These are phyloP conservation scores for Pythium scleroteichum DNA, from an alignment of 352 stramenopile species.

Conservation along the genomic window DNA sequence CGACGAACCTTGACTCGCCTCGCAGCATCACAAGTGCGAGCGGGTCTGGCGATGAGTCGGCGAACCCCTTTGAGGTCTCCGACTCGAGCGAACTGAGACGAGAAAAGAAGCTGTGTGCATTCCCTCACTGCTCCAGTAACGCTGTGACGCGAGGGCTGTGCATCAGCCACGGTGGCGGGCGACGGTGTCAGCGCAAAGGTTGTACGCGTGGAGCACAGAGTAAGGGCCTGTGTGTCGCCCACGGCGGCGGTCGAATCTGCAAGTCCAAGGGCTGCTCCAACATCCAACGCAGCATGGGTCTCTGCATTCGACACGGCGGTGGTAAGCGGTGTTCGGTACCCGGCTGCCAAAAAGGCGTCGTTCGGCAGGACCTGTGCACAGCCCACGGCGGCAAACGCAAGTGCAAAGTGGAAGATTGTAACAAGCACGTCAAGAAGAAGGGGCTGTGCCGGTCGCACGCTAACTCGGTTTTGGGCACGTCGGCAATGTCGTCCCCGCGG, in stretches of 20 bases:
- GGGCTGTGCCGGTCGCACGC: constrained; percentile 73
- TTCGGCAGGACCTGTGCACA: constrained; percentile 85
- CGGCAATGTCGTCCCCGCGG: constrained; percentile 19
- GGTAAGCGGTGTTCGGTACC: constrained; percentile 62
- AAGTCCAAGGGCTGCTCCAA: constrained; percentile 78
- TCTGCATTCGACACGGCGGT: constrained; percentile 63
- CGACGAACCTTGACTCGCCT: constrained; percentile 15
- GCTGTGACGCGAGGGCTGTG: constrained; percentile 80
- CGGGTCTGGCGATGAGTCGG: constrained; percentile 19
- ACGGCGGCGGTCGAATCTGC: constrained; percentile 82
- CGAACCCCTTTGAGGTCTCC: constrained; percentile 16
- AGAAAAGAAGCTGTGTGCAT: constrained; percentile 80
- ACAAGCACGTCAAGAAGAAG: constrained; percentile 88
- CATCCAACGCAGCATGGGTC: constrained; percentile 85
- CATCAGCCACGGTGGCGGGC: constrained; percentile 78
- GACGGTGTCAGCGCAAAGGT: constrained; percentile 79
- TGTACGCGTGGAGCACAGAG: constrained; percentile 82
- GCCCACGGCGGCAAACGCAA: constrained; percentile 86
- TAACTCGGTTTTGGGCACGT: constrained; percentile 48
- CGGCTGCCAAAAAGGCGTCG: constrained; percentile 83
- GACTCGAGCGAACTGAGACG: constrained; percentile 34
- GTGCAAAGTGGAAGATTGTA: constrained; percentile 76
- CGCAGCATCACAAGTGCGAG: constrained; percentile 16
- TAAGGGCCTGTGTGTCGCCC: constrained; percentile 82
- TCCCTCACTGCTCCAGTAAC: constrained; percentile 72